phyloP scores from a whole-genome alignment of 1,284 basidiomycete species.

The Cutaneotrichosporon sp. region DNA sequence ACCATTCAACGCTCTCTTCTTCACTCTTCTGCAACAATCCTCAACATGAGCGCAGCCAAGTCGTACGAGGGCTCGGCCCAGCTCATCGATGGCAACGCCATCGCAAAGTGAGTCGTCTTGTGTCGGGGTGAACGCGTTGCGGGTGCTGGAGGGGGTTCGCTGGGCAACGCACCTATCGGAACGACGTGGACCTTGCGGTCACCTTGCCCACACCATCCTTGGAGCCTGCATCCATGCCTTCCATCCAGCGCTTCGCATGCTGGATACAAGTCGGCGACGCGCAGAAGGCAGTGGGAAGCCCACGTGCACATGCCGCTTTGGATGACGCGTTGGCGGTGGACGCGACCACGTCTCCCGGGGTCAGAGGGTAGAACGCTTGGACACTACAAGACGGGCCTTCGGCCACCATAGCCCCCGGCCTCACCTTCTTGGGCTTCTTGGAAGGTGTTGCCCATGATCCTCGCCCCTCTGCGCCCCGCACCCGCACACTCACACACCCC shows the following conservation, averaged over 20 bases:
- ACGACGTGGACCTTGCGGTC: neutral
- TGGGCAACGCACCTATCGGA: neutral
- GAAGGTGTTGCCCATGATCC: neutral
- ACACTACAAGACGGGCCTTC: neutral
- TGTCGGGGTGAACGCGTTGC: too few species aligned
- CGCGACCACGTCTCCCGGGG: neutral
- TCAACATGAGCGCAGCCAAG: slow-evolving; percentile 13
- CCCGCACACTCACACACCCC: too few species aligned
- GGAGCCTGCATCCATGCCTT: neutral
- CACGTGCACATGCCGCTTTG: neutral
- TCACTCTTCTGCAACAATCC: slow-evolving; percentile 6
- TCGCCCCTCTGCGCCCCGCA: too few species aligned
- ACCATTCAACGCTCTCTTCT: slow-evolving; percentile 6
- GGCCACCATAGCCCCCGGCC: neutral
- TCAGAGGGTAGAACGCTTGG: neutral
- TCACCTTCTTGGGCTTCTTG: neutral
- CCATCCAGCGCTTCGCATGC: neutral
- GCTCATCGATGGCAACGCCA: slow-evolving; percentile 82
- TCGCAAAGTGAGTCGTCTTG: slow-evolving; percentile 87
- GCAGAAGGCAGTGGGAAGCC: neutral
- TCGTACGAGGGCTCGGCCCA: slow-evolving; percentile 50
- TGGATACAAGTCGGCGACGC: neutral
- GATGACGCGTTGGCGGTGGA: neutral
- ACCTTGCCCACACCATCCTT: neutral
- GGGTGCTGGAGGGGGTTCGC: too few species aligned